These are phyloP conservation scores for Cyclotella kingstonii DNA, from an alignment of 108 stramenopile genomes.

Conservation along the genomic window DNA sequence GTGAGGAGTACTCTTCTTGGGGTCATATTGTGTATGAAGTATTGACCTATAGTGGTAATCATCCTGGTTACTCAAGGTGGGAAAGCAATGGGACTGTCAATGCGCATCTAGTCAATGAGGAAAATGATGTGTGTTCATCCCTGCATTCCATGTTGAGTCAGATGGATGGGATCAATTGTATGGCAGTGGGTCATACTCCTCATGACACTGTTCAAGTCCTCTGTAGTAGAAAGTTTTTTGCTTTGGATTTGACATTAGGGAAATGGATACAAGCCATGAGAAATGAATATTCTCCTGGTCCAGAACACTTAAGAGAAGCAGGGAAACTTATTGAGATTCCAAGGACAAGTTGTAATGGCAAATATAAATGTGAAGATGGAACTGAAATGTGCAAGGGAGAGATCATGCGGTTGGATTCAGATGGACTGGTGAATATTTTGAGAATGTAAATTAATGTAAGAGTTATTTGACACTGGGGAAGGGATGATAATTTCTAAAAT, in stretches of 20 bases:
- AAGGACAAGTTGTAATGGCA: conserved; percentile 34
- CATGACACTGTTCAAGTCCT: conserved; percentile 35
- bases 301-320: conserved; percentile 30
- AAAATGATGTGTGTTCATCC: conserved; percentile 14
- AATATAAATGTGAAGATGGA: conserved; percentile 32
- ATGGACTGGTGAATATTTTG: conserved; percentile 36
- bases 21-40: conserved; percentile 50
- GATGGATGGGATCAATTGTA: conserved; percentile 39
- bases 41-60: conserved; percentile 62
- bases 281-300: conserved; percentile 62
- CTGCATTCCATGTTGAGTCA: conserved; percentile 29
- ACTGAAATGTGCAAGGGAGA: conserved; percentile 31
- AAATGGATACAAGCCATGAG: conserved; percentile 55
- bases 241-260: conserved; percentile 60
- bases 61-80: conserved; percentile 48
- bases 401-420: conserved; percentile 37
- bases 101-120: conserved; percentile 19
- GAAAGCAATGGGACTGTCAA: conserved; percentile 29
- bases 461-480: no score
- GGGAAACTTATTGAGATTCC: conserved; percentile 17
- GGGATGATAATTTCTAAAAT: no score
- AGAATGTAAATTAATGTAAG: conserved; percentile 23
- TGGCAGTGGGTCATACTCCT: conserved; percentile 66
- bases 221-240: conserved; percentile 50
- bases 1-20: not conserved